Evolutionary conservation across 2,329 filamentous ascomycete genomes (phyloP).

Genomic region (Clathrospora elynae): DNA sequence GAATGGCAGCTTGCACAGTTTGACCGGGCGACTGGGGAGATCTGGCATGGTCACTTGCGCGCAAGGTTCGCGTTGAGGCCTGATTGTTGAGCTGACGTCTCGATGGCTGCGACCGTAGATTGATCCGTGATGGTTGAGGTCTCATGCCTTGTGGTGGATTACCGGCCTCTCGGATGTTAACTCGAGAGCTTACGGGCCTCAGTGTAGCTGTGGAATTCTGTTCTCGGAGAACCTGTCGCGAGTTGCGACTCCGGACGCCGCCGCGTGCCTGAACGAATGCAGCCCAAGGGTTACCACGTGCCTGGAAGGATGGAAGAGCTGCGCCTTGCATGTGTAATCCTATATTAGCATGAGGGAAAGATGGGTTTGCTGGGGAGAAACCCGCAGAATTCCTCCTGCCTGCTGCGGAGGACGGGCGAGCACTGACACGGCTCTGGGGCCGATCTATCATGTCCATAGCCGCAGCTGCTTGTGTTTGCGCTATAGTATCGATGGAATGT

Average conservation of each 20-base stretch:
- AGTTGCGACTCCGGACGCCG: slow-evolving; percentile 32
- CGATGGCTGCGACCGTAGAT: slow-evolving; percentile 46
- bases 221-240: slow-evolving; percentile 45
- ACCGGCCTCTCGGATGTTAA: slow-evolving; percentile 41
- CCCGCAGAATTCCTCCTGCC: slow-evolving; percentile 43
- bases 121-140: slow-evolving; percentile 44
- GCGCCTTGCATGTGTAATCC: slow-evolving; percentile 44
- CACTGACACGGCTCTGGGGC: slow-evolving; percentile 44
- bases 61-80: slow-evolving; percentile 44
- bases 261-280: slow-evolving; percentile 41
- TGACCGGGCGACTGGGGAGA: slow-evolving; percentile 37
- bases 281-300: slow-evolving; percentile 46
- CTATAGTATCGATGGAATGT: slow-evolving; percentile 32
- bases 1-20: slow-evolving; percentile 18
- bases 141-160: slow-evolving; percentile 36
- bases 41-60: slow-evolving; percentile 40
- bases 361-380: slow-evolving; percentile 39
- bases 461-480: slow-evolving; percentile 36
- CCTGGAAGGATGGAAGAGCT: slow-evolving; percentile 36
- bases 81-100: slow-evolving; percentile 44
- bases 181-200: slow-evolving; percentile 41
- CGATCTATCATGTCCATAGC: slow-evolving; percentile 46
- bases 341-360: slow-evolving; percentile 38
- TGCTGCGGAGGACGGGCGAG: slow-evolving; percentile 44
- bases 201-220: slow-evolving; percentile 49